Evolutionary conservation across 148 eudicot genomes (phyloP), one percentile per base, ranked within the genome.

Genomic region (Camellia sinensis): DNA sequence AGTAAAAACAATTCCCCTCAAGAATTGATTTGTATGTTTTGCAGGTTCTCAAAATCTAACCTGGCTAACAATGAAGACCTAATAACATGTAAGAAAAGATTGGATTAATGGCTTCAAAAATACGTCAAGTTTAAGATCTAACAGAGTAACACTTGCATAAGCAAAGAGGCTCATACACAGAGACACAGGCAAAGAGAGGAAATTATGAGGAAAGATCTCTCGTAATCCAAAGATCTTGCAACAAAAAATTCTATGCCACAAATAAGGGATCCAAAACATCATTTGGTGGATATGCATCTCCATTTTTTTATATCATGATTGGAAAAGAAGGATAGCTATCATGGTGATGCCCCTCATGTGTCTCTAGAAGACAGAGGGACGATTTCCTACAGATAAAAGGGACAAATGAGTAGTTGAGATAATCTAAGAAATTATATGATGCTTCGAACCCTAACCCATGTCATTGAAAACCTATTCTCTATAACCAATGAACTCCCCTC

Each of bases 201-300:
- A 53, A 11, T 53, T 53, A 8, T 6, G 57, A 53, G 57, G 57
- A 53, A 53, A 53, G 57, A 8, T 53, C 57, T 53, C 13, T 2
- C 10, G 57, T 53, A 53, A 2, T 53, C 57, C 11, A 11, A 11
- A 11, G 57, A 7, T 7, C 3, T 7, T 11, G 3, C 57, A 11
- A 12, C 7, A 14, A 17, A 2, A 5, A 68, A 43, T 6, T 41
- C 72, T 43, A 46, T n/a, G 8, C 10, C 50, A 68, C 46, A 68
- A 68, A 68, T 48, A 68, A 68, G 72, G 72, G 72, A 8, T 68
- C 50, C 17, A 43, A 68, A 43, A 68, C 72, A 68, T 68, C 50
- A 40, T 68, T 17, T 15, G 15, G 52, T 7, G 21, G 50, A 45
- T 45, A 68, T 29, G 71, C 14, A 17, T 67, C 5, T 67, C 71